These are phyloP conservation scores for Corymbia citriodora DNA, from an alignment of 441 rosid genomes.

Conservation along the genomic window DNA sequence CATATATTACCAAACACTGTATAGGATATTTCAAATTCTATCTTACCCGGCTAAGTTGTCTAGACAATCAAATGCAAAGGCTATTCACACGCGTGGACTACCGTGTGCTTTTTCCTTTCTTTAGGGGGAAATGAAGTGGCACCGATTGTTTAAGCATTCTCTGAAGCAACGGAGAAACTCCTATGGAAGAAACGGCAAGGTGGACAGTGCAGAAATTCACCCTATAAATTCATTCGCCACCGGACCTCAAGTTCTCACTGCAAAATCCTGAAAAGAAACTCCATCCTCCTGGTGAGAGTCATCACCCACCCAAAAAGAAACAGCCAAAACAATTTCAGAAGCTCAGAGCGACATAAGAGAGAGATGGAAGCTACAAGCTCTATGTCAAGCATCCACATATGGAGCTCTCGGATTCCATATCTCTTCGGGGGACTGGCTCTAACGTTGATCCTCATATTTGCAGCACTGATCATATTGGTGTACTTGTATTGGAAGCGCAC, in stretches of 20 bases:
- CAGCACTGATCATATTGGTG: conserved; percentile 19
- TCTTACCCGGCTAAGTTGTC: neutral
- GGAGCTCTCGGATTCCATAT: conserved; percentile 31
- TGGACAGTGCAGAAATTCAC: neutral
- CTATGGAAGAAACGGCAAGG: neutral
- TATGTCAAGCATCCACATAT: conserved; percentile 1
- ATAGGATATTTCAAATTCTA: neutral
- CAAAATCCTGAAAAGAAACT: neutral
- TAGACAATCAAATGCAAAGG: neutral
- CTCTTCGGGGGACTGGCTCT: conserved; percentile 25
- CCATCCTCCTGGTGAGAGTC: neutral
- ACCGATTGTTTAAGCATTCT: neutral
- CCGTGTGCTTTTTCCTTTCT: neutral
- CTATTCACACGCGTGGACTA: neutral
- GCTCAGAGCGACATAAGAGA: neutral
- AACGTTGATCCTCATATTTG: conserved; percentile 11
- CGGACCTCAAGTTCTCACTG: neutral
- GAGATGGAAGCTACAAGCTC: conserved; percentile 2
- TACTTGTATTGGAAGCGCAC: conserved; percentile 4
- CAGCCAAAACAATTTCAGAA: neutral
- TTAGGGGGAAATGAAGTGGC: neutral
- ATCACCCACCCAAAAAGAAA: neutral
- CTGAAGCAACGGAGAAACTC: neutral
- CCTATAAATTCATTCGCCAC: neutral
- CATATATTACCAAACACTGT: neutral